A percentile compares a stretch with the other conserved stretches of the same genome.
Conservation (phyloP, 2,329 filamentous ascomycete genomes). For the Nemania abortiva region DNA sequence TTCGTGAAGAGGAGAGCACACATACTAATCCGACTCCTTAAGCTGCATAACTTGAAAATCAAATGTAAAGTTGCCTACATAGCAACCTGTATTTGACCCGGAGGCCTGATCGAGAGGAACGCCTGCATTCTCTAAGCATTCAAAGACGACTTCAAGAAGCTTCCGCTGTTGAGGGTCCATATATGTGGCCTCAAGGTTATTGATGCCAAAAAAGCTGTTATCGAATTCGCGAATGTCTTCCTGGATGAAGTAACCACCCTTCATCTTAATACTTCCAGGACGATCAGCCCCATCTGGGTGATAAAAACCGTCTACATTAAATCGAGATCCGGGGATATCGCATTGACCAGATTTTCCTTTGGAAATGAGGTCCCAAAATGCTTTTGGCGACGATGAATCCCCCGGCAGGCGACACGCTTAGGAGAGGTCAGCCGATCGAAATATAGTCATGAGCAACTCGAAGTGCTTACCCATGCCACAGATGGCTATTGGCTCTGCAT, state of each 20-base stretch:
- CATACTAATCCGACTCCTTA: too few species aligned
- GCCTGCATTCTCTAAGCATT: constrained; percentile 42
- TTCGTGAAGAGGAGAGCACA: too few species aligned
- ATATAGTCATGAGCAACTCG: too few species aligned
- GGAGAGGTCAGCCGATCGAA: too few species aligned
- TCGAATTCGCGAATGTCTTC: constrained; percentile 32
- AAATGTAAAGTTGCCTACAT: constrained; percentile 47
- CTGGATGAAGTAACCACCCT: constrained; percentile 45
- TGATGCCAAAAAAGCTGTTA: constrained; percentile 34
- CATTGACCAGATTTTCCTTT: neutral
- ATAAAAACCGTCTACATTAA: constrained; percentile 36
- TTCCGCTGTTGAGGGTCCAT: constrained; percentile 45
- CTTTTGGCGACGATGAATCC: neutral
- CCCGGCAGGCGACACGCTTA: neutral
- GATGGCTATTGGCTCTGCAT: too few species aligned
- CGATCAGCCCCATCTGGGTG: constrained; percentile 22
- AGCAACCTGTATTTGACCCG: constrained; percentile 20
- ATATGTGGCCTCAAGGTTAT: constrained; percentile 20
- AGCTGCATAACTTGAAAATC: constrained; percentile 42
- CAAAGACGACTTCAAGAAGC: constrained; percentile 53
- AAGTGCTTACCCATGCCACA: too few species aligned
- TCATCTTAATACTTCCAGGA: constrained; percentile 5
- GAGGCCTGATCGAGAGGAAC: neutral
- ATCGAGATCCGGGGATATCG: neutral
- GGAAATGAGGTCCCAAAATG: neutral